Evolutionary conservation across 768 basidiomycete genomes (phyloP).

Genomic region (Pisolithus microcarpus): DNA sequence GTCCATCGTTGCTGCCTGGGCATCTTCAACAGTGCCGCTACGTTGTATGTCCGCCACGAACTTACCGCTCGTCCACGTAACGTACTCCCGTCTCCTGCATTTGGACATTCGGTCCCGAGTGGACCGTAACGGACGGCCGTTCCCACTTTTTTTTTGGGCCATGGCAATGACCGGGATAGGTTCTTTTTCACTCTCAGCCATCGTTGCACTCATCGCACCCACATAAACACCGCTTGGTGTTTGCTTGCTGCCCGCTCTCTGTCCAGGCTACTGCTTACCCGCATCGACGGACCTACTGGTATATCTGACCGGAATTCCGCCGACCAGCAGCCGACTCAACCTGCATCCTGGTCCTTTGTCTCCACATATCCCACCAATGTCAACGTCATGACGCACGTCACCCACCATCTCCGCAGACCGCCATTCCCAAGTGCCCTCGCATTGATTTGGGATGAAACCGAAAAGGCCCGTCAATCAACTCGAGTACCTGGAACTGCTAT

Average conservation of each 20-base stretch:
- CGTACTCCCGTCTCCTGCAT: too few relatives aligned
- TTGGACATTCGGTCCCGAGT: too few relatives aligned
- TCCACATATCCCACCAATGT: neutral
- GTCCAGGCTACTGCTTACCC: neutral
- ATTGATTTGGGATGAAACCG: neutral
- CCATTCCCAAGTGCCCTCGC: neutral
- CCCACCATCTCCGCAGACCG: neutral
- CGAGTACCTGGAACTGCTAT: slow-evolving; percentile 3
- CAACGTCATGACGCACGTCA: neutral
- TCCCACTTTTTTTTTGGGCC: too few relatives aligned
- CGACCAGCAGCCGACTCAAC: too few relatives aligned
- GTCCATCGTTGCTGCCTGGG: too few relatives aligned
- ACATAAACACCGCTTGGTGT: neutral
- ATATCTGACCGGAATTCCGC: too few relatives aligned
- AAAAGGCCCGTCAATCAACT: neutral
- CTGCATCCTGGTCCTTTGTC: too few relatives aligned
- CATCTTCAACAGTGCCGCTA: too few relatives aligned
- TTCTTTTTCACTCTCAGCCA: neutral
- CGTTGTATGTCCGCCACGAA: too few relatives aligned
- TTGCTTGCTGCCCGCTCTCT: neutral
- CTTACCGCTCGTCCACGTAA: too few relatives aligned
- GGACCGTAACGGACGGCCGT: too few relatives aligned
- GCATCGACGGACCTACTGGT: too few relatives aligned
- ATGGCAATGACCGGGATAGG: neutral
- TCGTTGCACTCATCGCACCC: neutral